Percentiles rank a stretch among this genome's conserved stretches.
Conservation (phyloP, 2,329 filamentous ascomycete species). For the Aspergillus novoparasiticus region DNA sequence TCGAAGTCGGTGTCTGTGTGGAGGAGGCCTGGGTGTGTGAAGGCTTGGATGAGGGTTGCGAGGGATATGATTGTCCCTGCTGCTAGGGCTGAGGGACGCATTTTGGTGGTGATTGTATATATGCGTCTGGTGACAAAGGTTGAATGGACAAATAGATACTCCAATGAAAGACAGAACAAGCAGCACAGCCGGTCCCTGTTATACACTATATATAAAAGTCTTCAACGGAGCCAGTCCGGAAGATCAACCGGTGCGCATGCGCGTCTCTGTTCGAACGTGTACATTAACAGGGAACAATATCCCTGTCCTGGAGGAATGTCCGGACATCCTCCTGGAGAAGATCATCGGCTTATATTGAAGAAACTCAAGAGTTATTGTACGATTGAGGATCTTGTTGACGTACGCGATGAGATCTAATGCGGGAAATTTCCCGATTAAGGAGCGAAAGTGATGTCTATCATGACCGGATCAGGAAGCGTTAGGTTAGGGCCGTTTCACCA, state of each 20-base stretch:
- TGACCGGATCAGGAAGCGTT: neutral
- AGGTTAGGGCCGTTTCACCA: neutral
- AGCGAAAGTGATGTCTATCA: neutral
- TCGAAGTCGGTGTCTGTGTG: slow-evolving; percentile 43
- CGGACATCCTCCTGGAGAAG: neutral
- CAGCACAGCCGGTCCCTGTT: neutral
- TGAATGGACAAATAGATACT: neutral
- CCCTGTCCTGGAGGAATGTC: neutral
- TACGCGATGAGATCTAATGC: neutral
- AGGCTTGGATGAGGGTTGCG: slow-evolving; percentile 6
- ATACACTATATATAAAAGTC: neutral
- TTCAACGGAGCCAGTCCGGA: neutral
- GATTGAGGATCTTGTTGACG: neutral
- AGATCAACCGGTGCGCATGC: neutral
- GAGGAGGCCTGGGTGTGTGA: slow-evolving; percentile 39
- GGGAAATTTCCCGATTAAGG: neutral
- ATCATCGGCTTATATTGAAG: neutral
- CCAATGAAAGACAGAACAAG: neutral
- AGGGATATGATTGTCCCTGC: neutral
- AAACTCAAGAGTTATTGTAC: neutral
- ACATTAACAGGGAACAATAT: neutral
- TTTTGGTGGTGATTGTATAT: neutral
- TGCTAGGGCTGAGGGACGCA: neutral
- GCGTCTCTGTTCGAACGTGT: neutral
- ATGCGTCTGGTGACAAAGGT: neutral